These are phyloP conservation scores for Aspergillus vadensis DNA, from an alignment of 2,329 filamentous ascomycete genomes.

Conservation along the genomic window DNA sequence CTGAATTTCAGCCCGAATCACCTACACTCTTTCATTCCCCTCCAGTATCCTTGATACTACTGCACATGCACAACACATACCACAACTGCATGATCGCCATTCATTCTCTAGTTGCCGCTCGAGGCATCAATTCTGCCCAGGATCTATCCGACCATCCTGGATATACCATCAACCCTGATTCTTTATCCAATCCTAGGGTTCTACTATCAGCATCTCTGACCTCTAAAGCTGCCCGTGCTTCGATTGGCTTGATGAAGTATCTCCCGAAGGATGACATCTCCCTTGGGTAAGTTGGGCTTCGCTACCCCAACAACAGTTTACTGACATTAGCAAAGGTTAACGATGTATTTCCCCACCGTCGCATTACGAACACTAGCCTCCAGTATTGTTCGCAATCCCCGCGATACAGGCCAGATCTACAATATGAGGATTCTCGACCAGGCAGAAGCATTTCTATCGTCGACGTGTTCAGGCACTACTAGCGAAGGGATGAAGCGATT, in stretches of 20 bases:
- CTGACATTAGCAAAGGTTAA: slow-evolving; percentile 5
- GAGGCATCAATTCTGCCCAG: slow-evolving; percentile 6
- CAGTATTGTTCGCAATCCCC: slow-evolving; percentile 19
- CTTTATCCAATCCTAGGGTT: slow-evolving; percentile 9
- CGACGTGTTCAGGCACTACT: slow-evolving; percentile 4
- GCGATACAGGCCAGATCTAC: slow-evolving; percentile 12
- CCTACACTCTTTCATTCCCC: neutral
- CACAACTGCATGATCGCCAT: slow-evolving; percentile 23
- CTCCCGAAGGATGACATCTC: slow-evolving; percentile 16
- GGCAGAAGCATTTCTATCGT: slow-evolving; percentile 18
- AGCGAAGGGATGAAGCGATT: slow-evolving; percentile 15
- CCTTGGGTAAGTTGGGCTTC: slow-evolving; percentile 11
- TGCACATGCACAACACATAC: slow-evolving; percentile 22
- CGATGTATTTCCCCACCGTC: slow-evolving; percentile 21
- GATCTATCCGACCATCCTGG: slow-evolving; percentile 7
- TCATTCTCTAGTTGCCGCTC: slow-evolving; percentile 15
- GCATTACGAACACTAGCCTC: slow-evolving; percentile 20
- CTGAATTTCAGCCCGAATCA: slow-evolving; percentile 16
- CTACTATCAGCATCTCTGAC: slow-evolving; percentile 18
- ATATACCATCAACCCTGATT: neutral
- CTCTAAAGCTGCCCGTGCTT: slow-evolving; percentile 21
- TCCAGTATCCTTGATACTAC: slow-evolving; percentile 12
- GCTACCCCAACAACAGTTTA: neutral
- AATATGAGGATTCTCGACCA: slow-evolving; percentile 19
- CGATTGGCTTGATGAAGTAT: slow-evolving; percentile 20